phyloP scores from a whole-genome alignment of 352 stramenopile genomes.

The Pythium vanterpoolii region DNA sequence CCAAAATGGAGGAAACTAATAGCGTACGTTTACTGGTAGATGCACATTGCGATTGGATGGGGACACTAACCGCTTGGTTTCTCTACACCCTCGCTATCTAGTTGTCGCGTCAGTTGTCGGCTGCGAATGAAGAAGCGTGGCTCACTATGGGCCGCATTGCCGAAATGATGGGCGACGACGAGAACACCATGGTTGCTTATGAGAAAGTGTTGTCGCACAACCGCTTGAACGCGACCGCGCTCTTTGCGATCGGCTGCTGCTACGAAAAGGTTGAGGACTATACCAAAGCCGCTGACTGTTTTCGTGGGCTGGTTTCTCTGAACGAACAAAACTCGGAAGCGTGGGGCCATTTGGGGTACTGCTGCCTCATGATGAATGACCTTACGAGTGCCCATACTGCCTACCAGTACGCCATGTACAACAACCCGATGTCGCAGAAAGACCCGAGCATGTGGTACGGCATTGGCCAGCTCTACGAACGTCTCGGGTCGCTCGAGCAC shows the following conservation, averaged over 20 bases:
- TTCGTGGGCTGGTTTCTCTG: constrained; percentile 77
- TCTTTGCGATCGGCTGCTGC: constrained; percentile 83
- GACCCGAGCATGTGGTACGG: constrained; percentile 88
- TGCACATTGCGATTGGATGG: neutral
- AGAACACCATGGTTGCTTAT: constrained; percentile 87
- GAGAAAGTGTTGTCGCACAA: constrained; percentile 89
- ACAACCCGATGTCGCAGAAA: constrained; percentile 86
- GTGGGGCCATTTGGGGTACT: constrained; percentile 84
- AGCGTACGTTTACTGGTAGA: constrained; percentile 9
- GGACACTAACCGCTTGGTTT: neutral
- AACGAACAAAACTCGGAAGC: constrained; percentile 85
- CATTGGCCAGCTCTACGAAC: constrained; percentile 85
- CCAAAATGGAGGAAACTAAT: constrained; percentile 82
- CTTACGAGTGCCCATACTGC: constrained; percentile 83
- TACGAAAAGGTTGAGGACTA: constrained; percentile 88
- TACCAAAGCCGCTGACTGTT: constrained; percentile 85
- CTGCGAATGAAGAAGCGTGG: constrained; percentile 82
- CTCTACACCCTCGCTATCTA: constrained; percentile 6
- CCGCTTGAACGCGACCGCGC: constrained; percentile 73
- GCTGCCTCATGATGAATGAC: constrained; percentile 89
- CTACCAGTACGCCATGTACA: constrained; percentile 89
- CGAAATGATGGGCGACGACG: constrained; percentile 89
- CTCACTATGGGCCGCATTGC: constrained; percentile 78
- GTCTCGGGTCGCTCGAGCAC: constrained; percentile 78
- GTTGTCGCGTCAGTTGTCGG: constrained; percentile 68